These are phyloP conservation scores for Metarhizium anisopliae DNA, from an alignment of 2,329 filamentous ascomycete species.

Conservation along the genomic window DNA sequence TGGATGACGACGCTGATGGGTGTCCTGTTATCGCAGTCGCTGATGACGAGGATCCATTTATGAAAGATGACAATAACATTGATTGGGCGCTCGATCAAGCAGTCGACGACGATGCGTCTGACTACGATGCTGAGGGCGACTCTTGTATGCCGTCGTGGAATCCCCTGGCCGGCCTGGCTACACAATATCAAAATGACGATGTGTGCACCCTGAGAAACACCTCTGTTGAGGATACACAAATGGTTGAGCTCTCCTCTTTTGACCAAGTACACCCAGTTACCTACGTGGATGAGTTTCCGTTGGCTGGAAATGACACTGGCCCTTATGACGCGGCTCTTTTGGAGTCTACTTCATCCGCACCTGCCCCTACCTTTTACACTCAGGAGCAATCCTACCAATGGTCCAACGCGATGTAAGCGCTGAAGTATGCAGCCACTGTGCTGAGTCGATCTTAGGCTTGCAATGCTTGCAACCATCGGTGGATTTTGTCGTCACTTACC, in stretches of 20 bases:
- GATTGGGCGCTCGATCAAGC: neutral
- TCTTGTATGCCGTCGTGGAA: neutral
- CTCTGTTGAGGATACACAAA: neutral
- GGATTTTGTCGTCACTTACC: neutral
- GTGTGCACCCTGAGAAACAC: neutral
- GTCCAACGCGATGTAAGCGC: neutral
- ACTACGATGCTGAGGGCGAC: neutral
- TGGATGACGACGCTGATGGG: conserved; percentile 27
- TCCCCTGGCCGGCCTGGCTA: neutral
- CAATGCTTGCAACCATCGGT: neutral
- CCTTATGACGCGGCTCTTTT: neutral
- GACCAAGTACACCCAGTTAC: neutral
- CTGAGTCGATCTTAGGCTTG: neutral
- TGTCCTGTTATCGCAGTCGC: conserved; percentile 22
- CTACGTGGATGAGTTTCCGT: neutral
- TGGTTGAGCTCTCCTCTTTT: neutral
- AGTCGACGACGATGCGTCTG: neutral
- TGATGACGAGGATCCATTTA: conserved; percentile 18
- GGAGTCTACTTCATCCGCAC: neutral
- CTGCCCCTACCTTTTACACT: neutral
- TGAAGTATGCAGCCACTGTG: neutral
- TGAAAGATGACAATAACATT: neutral
- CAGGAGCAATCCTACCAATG: neutral
- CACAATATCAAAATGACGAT: neutral
- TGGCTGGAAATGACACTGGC: neutral